phyloP scores from a whole-genome alignment of 2,329 filamentous ascomycete genomes.

The Epichloe amarillans region DNA sequence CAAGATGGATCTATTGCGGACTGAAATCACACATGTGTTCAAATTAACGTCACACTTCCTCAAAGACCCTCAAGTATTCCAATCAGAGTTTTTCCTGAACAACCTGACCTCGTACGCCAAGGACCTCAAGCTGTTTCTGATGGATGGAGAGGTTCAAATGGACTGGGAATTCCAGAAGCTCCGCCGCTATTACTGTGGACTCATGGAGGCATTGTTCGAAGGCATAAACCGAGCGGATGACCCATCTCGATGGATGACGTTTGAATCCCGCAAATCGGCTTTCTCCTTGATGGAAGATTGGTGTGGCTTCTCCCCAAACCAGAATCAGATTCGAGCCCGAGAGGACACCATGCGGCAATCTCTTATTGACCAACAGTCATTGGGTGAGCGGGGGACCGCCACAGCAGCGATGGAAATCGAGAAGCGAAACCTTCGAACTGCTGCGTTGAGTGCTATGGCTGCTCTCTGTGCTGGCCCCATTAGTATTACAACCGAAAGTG shows the following conservation, averaged over 20 bases:
- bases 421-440: constrained; percentile 80
- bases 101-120: constrained; percentile 85
- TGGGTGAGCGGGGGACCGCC: constrained; percentile 64
- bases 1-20: constrained; percentile 75
- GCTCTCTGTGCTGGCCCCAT: constrained; percentile 78
- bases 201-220: constrained; percentile 87
- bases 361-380: constrained; percentile 64
- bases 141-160: constrained; percentile 86
- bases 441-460: constrained; percentile 90
- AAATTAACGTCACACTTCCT: constrained; percentile 86
- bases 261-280: constrained; percentile 87
- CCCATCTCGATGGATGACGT: constrained; percentile 88
- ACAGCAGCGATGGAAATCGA: constrained; percentile 94
- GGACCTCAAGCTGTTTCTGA: constrained; percentile 85
- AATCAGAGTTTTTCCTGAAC: constrained; percentile 79
- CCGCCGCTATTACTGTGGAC: constrained; percentile 81
- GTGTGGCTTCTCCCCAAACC: constrained; percentile 94
- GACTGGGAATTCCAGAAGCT: constrained; percentile 91
- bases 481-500: constrained; percentile 76
- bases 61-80: constrained; percentile 61
- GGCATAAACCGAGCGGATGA: constrained; percentile 78
- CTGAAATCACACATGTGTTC: constrained; percentile 93
- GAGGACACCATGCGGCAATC: constrained; percentile 83
- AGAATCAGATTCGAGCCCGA: constrained; percentile 63
- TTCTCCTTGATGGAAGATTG: constrained; percentile 98